phyloP scores from a whole-genome alignment of 2,329 filamentous ascomycete genomes.

The Ustulina deusta region DNA sequence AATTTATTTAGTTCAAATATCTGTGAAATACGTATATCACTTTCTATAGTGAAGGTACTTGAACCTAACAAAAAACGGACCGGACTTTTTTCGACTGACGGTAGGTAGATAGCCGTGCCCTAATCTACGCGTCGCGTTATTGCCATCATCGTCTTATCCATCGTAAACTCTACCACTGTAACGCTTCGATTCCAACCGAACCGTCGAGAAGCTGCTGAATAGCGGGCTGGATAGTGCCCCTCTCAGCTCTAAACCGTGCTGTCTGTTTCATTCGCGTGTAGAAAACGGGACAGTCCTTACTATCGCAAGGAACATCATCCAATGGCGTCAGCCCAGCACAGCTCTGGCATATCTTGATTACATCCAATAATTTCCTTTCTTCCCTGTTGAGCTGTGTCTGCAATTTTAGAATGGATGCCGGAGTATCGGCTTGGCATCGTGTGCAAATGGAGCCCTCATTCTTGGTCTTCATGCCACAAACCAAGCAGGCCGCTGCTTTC shows the following conservation, averaged over 20 bases:
- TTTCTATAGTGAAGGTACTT: too few relatives aligned
- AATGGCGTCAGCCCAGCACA: constrained; percentile 79
- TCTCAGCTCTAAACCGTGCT: constrained; percentile 59
- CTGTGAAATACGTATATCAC: too few relatives aligned
- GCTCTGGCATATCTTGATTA: constrained; percentile 80
- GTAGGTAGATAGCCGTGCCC: background rate
- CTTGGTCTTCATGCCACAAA: constrained; percentile 73
- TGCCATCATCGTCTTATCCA: constrained; percentile 1
- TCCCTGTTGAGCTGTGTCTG: constrained; percentile 70
- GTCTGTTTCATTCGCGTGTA: constrained; percentile 78
- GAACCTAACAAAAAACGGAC: too few relatives aligned
- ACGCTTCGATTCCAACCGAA: constrained; percentile 45
- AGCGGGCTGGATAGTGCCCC: constrained; percentile 52
- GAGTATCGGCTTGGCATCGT: constrained; percentile 65
- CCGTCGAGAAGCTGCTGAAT: constrained; percentile 51
- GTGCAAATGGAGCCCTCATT: constrained; percentile 64
- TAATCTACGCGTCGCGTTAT: background rate
- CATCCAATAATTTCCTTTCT: constrained; percentile 72
- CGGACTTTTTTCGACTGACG: too few relatives aligned
- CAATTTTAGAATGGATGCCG: constrained; percentile 73
- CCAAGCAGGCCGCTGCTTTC: constrained; percentile 80
- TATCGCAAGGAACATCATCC: constrained; percentile 88
- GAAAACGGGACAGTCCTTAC: constrained; percentile 91
- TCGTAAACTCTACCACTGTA: constrained; percentile 51
- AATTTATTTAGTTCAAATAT: too few relatives aligned